phyloP scores from a whole-genome alignment of 2,329 filamentous ascomycete genomes.

The Didymella glomerata region DNA sequence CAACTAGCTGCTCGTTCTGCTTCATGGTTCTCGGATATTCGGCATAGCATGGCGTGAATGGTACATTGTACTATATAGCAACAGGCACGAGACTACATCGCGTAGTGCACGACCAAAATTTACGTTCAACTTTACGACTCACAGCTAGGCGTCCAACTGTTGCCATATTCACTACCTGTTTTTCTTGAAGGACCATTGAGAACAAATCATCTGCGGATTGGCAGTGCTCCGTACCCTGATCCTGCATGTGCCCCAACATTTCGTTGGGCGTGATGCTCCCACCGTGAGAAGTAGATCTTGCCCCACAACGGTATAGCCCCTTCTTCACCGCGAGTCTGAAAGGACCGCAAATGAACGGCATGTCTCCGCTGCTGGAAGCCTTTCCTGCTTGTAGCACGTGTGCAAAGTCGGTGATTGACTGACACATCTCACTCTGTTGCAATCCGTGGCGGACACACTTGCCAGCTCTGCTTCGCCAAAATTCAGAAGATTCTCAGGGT shows the following conservation, averaged over 20 bases:
- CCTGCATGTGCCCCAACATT: slow-evolving; percentile 9
- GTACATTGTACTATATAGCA: slow-evolving; percentile 33
- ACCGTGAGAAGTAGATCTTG: slow-evolving; percentile 23
- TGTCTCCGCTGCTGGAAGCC: no score
- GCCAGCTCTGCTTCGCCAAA: neutral
- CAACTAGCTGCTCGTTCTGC: slow-evolving; percentile 9
- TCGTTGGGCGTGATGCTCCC: slow-evolving; percentile 8
- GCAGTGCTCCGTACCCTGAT: neutral
- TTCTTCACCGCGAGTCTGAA: slow-evolving; percentile 11
- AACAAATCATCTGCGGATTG: slow-evolving; percentile 5
- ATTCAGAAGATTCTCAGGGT: slow-evolving; percentile 4
- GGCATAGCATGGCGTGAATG: slow-evolving; percentile 31
- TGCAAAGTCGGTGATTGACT: no score
- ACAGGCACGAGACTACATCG: slow-evolving; percentile 18
- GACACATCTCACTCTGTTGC: neutral
- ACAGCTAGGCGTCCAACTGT: neutral
- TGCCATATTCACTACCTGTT: neutral
- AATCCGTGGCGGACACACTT: neutral
- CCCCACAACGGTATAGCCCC: slow-evolving; percentile 19
- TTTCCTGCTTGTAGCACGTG: no score
- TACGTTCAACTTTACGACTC: slow-evolving; percentile 5
- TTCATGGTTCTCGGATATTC: slow-evolving; percentile 19
- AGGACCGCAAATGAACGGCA: neutral
- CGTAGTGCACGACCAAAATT: slow-evolving; percentile 18
- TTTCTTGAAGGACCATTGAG: slow-evolving; percentile 7